Percentiles rank a stretch among this genome's conserved stretches.
phyloP scores from a whole-genome alignment of 208 protist species.

The Wallacemonas collosoma region DNA sequence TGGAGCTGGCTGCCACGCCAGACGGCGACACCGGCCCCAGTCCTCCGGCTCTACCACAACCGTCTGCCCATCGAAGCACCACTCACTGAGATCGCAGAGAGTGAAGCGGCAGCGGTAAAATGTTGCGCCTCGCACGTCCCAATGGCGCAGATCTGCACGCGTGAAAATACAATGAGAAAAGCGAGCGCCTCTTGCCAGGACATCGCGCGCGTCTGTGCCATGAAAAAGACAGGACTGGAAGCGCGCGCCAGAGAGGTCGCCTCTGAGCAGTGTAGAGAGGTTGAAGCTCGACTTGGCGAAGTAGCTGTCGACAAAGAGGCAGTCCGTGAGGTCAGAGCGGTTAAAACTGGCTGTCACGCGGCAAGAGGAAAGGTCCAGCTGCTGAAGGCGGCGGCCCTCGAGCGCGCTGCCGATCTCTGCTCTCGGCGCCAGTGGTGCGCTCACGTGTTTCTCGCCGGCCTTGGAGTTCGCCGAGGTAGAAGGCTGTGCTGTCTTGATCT shows the following conservation, averaged over 20 bases:
- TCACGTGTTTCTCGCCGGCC: background rate
- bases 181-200: constrained; percentile 37
- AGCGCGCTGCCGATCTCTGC: constrained; percentile 55
- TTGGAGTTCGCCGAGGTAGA: no score
- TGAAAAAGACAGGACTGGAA: constrained; percentile 84
- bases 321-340: constrained; percentile 52
- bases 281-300: constrained; percentile 73
- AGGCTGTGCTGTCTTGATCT: constrained; percentile 15
- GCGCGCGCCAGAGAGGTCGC: constrained; percentile 47
- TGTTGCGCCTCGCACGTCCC: constrained; percentile 71
- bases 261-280: constrained; percentile 35
- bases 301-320: constrained; percentile 35
- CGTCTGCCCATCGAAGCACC: constrained; percentile 75
- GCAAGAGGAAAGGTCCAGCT: constrained; percentile 52
- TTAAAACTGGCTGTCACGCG: constrained; percentile 70
- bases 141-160: constrained; percentile 54
- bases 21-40: constrained; percentile 62
- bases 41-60: constrained; percentile 59
- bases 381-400: constrained; percentile 64
- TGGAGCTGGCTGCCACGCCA: constrained; percentile 43
- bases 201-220: constrained; percentile 34
- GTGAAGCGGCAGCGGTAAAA: constrained; percentile 81
- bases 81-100: constrained; percentile 64
- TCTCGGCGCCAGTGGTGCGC: constrained; percentile 22
- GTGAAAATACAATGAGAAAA: constrained; percentile 83